These are phyloP conservation scores for Infundibulicybe gibba DNA, from an alignment of 768 basidiomycete species.

Conservation along the genomic window DNA sequence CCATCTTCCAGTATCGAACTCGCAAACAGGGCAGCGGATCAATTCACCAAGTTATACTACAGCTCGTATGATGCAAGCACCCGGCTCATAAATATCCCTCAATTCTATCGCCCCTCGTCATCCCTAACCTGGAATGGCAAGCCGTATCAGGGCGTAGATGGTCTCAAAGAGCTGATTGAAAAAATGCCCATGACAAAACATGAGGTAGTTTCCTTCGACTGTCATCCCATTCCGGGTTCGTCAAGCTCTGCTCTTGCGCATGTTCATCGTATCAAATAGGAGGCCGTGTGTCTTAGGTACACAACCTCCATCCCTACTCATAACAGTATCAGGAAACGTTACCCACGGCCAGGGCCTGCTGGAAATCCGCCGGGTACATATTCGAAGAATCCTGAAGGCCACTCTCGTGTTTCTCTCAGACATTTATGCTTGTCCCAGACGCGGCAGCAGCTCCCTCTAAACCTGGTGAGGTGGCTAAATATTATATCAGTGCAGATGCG, in stretches of 20 bases:
- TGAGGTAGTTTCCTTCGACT: conserved; percentile 85
- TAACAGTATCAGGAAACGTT: conserved; percentile 80
- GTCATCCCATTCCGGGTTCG: conserved; percentile 83
- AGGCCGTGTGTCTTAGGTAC: conserved; percentile 43
- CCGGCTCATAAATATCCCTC: conserved; percentile 72
- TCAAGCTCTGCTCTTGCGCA: conserved; percentile 4
- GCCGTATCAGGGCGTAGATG: conserved; percentile 70
- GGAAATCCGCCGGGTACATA: conserved; percentile 55
- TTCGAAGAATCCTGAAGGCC: conserved; percentile 60
- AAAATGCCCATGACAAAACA: conserved; percentile 80
- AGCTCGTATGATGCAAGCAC: conserved; percentile 76
- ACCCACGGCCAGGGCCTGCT: conserved; percentile 58
- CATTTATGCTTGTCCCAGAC: conserved; percentile 82
- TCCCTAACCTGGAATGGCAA: conserved; percentile 86
- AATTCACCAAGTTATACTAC: conserved; percentile 82
- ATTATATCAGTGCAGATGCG: conserved; percentile 76
- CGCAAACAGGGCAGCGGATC: conserved; percentile 78
- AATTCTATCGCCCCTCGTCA: conserved; percentile 76
- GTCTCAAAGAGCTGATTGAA: conserved; percentile 59
- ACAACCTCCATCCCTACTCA: conserved; percentile 73
- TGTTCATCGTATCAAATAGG: conserved; percentile 3
- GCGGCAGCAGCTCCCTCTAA: conserved; percentile 59
- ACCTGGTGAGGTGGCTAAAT: conserved; percentile 74
- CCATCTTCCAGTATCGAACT: conserved; percentile 66
- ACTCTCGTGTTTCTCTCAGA: conserved; percentile 86